These are phyloP conservation scores for Colletotrichum filicis DNA, from an alignment of 2,329 filamentous ascomycete genomes.

Conservation along the genomic window DNA sequence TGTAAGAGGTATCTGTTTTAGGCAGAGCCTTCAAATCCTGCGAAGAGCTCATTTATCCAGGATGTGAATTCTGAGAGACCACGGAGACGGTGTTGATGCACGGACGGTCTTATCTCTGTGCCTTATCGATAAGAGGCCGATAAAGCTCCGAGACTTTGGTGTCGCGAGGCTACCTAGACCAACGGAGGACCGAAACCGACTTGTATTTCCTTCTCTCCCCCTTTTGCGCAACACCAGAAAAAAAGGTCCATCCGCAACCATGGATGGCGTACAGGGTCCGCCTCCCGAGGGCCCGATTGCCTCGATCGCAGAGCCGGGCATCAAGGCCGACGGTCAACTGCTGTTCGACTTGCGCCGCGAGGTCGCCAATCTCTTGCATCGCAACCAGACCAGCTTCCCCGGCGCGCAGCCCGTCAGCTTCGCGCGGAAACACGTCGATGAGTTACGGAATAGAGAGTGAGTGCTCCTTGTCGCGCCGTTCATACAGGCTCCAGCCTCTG, in stretches of 20 bases:
- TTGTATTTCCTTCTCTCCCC: slow-evolving; percentile 11
- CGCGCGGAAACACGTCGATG: slow-evolving; percentile 81
- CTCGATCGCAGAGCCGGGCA: slow-evolving; percentile 70
- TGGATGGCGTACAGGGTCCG: slow-evolving; percentile 35
- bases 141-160: slow-evolving; percentile 34
- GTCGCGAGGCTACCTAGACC: slow-evolving; percentile 22
- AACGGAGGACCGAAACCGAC: slow-evolving; percentile 1
- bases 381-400: slow-evolving; percentile 78
- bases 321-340: slow-evolving; percentile 72
- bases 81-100: neutral
- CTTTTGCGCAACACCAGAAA: slow-evolving; percentile 29
- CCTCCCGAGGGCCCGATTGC: slow-evolving; percentile 50
- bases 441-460: slow-evolving; percentile 82
- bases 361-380: slow-evolving; percentile 80
- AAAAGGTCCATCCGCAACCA: slow-evolving; percentile 16
- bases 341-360: slow-evolving; percentile 73
- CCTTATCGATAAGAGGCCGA: slow-evolving; percentile 33
- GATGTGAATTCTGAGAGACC: neutral
- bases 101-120: slow-evolving; percentile 9
- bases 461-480: slow-evolving; percentile 39
- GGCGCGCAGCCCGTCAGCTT: slow-evolving; percentile 97
- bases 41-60: neutral
- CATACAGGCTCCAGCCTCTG: neutral
- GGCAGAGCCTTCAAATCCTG: neutral
- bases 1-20: no score